A percentile compares a stretch with the other conserved stretches of the same genome.
Evolutionary conservation across 2,329 filamentous ascomycete species (phyloP).

Genomic region (Mycosphaerella arachidis): DNA sequence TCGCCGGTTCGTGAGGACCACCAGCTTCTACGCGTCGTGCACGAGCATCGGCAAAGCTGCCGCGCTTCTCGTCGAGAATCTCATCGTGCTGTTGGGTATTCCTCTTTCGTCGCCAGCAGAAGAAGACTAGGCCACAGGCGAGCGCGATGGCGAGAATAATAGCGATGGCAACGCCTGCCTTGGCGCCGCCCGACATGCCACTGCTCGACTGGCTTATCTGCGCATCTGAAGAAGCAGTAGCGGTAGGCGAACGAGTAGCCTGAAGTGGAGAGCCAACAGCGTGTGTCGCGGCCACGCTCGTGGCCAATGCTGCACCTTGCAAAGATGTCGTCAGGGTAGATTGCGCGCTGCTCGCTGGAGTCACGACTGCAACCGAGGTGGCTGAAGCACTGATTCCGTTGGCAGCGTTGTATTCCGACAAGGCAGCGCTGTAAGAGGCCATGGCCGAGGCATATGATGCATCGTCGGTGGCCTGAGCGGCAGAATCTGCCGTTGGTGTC

Average conservation of each 20-base stretch:
- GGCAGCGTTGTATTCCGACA: slow-evolving; percentile 7
- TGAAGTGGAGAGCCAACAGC: slow-evolving; percentile 24
- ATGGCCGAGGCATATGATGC: slow-evolving; percentile 13
- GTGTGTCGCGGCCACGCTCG: slow-evolving; percentile 2
- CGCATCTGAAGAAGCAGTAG: slow-evolving; percentile 7
- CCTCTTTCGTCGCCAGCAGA: slow-evolving; percentile 70
- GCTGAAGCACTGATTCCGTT: slow-evolving; percentile 3
- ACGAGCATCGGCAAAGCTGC: slow-evolving; percentile 20
- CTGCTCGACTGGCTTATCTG: slow-evolving; percentile 10
- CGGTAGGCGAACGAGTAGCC: slow-evolving; percentile 15
- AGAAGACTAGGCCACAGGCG: slow-evolving; percentile 63
- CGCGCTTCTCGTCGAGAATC: slow-evolving; percentile 36
- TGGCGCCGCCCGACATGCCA: slow-evolving; percentile 49
- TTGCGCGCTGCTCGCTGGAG: slow-evolving; percentile 9
- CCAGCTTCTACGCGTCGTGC: slow-evolving; percentile 17
- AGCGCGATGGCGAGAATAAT: slow-evolving; percentile 66
- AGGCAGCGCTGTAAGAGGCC: slow-evolving; percentile 12
- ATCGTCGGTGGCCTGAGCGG: slow-evolving; percentile 14
- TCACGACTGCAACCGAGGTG: slow-evolving; percentile 14
- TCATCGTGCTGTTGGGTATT: slow-evolving; percentile 47
- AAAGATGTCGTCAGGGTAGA: slow-evolving; percentile 12
- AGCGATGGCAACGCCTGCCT: slow-evolving; percentile 82
- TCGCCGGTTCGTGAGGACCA: slow-evolving; percentile 1
- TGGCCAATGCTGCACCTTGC: slow-evolving; percentile 6
- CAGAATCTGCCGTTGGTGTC: slow-evolving; percentile 12